Conservation (phyloP, 495 filamentous ascomycete species). For the Aspergillus ostianus region DNA sequence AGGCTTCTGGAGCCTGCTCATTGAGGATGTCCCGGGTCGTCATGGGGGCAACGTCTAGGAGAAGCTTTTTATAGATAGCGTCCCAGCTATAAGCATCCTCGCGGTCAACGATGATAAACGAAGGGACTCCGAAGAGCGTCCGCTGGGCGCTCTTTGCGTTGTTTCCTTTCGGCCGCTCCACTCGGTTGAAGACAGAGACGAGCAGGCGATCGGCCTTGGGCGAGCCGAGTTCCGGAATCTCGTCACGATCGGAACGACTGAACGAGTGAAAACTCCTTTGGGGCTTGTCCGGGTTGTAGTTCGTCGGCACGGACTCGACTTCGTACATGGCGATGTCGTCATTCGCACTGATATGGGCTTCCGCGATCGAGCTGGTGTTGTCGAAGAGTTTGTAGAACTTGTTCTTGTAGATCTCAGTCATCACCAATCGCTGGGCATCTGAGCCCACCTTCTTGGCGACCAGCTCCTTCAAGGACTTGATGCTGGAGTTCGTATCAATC, state of each 20-base stretch:
- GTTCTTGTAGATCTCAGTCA: constrained; percentile 72
- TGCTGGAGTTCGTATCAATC: constrained; percentile 75
- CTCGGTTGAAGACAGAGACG: constrained; percentile 76
- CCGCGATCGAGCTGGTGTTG: constrained; percentile 61
- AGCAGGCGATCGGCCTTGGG: constrained; percentile 68
- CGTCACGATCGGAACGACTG: constrained; percentile 55
- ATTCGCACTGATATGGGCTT: constrained; percentile 57
- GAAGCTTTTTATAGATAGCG: constrained; percentile 59
- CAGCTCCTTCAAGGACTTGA: constrained; percentile 72
- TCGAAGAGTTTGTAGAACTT: constrained; percentile 84
- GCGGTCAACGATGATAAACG: constrained; percentile 58
- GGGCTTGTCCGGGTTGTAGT: constrained; percentile 54
- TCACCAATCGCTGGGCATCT: constrained; percentile 58
- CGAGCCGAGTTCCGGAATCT: constrained; percentile 57
- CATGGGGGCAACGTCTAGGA: constrained; percentile 55
- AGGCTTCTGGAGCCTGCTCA: constrained; percentile 38
- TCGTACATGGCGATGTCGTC: constrained; percentile 78
- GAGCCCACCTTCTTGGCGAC: constrained; percentile 65
- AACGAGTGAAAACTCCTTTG: constrained; percentile 48
- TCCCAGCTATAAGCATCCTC: constrained; percentile 61
- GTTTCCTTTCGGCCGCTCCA: constrained; percentile 48
- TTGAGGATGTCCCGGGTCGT: constrained; percentile 61
- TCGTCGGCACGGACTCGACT: constrained; percentile 75
- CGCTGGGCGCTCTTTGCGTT: constrained; percentile 36
- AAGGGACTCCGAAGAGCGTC: constrained; percentile 53